phyloP scores from a whole-genome alignment of 2,329 filamentous ascomycete species.

The Teratosphaeria nubilosa region DNA sequence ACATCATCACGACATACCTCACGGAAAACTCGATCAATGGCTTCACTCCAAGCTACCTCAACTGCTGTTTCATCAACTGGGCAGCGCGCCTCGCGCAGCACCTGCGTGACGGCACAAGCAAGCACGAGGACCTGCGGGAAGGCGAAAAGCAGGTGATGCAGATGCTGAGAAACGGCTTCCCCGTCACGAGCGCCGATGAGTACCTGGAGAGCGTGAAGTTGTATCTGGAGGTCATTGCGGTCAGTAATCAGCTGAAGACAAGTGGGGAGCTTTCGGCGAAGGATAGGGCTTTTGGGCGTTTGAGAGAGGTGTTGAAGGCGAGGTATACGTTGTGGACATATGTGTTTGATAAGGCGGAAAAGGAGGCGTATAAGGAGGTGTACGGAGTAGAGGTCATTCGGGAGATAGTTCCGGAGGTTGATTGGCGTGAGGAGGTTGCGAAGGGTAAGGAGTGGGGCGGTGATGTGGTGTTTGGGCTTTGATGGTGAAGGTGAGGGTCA shows the following conservation, averaged over 20 bases:
- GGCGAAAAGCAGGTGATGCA: neutral
- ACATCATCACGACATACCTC: neutral
- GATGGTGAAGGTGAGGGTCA: too few relatives aligned
- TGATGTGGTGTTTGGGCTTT: neutral
- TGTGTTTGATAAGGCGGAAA: neutral
- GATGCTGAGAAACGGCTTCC: neutral
- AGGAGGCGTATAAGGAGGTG: neutral
- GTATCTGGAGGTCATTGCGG: neutral
- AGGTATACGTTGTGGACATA: neutral
- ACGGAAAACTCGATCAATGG: neutral
- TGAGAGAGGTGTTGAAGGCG: neutral
- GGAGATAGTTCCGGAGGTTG: neutral
- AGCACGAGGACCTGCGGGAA: neutral
- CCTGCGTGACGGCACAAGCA: neutral
- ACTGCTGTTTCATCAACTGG: neutral
- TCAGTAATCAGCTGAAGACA: neutral
- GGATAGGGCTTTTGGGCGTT: neutral
- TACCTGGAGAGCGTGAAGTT: neutral
- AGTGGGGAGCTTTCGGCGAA: neutral
- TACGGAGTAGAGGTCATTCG: neutral
- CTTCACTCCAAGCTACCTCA: neutral
- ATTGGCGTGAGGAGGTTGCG: neutral
- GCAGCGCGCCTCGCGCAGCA: neutral
- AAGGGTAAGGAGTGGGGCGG: neutral
- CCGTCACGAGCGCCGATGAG: neutral